These are phyloP conservation scores for Lithospermum erythrorhizon DNA, from an alignment of 257 asterid species.

Conservation along the genomic window DNA sequence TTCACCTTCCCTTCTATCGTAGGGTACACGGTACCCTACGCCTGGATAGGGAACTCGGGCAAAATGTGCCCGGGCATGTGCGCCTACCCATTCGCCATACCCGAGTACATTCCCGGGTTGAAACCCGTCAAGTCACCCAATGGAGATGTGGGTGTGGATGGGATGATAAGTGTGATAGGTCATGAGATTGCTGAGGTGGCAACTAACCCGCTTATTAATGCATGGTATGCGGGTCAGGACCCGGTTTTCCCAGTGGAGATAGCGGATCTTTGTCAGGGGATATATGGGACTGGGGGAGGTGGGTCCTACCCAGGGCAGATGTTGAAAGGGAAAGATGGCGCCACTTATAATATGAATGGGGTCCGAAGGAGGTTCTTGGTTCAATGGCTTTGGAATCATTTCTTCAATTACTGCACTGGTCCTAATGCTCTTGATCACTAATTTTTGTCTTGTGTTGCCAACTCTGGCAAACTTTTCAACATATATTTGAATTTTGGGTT, in stretches of 20 bases:
- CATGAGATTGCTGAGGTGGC: constrained; percentile 82
- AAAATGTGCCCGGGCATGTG: constrained; percentile 62
- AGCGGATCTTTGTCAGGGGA: constrained; percentile 85
- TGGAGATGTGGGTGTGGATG: constrained; percentile 72
- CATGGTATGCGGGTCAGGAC: constrained; percentile 89
- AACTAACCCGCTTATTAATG: constrained; percentile 66
- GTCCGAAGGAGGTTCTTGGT: constrained; percentile 70
- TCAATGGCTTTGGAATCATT: constrained; percentile 83
- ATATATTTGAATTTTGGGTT: no score
- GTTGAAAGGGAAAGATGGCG: constrained; percentile 59
- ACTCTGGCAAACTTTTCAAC: no score
- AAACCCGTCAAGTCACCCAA: constrained; percentile 58
- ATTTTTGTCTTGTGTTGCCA: constrained; percentile 8
- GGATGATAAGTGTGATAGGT: no score
- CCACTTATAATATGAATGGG: constrained; percentile 76
- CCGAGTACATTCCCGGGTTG: constrained; percentile 47
- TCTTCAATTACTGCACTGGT: constrained; percentile 69
- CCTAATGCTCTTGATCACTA: constrained; percentile 91
- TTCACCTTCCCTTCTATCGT: constrained; percentile 83
- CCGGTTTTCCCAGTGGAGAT: constrained; percentile 70
- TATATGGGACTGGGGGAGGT: constrained; percentile 76
- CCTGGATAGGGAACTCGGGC: constrained; percentile 86
- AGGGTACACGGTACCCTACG: constrained; percentile 89
- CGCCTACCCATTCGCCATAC: constrained; percentile 75
- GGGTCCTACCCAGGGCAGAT: constrained; percentile 83